Conservation (phyloP, 371 early-diverging fungal genomes). For the Massospora cicadina region DNA sequence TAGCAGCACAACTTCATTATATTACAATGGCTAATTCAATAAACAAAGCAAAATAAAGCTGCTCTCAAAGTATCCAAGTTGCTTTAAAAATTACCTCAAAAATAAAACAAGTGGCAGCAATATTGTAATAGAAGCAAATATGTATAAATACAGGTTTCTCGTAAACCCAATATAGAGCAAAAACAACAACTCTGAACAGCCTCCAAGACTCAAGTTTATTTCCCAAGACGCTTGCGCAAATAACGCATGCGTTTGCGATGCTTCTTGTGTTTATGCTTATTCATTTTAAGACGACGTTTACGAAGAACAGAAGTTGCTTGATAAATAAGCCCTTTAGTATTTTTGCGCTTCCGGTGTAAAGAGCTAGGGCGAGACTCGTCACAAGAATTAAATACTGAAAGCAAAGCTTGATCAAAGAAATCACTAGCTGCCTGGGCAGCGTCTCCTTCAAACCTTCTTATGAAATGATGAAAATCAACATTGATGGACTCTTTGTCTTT, state of each 20-base stretch:
- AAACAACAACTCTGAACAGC: too few species aligned
- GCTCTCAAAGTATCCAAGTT: too few species aligned
- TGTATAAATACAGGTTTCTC: too few species aligned
- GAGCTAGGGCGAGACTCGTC: neutral
- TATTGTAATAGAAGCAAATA: too few species aligned
- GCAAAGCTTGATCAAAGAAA: neutral
- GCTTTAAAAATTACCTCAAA: too few species aligned
- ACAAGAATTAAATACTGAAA: neutral
- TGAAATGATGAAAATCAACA: neutral
- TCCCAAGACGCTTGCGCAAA: conserved; percentile 55
- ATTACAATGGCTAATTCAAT: too few species aligned
- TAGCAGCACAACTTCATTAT: too few species aligned
- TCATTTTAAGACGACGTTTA: conserved; percentile 70
- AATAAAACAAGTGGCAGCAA: too few species aligned
- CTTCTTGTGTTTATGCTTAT: conserved; percentile 74
- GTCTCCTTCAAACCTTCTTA: conserved; percentile 1
- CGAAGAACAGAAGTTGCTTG: conserved; percentile 42
- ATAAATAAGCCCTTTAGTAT: neutral
- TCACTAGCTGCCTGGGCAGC: neutral
- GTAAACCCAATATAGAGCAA: too few species aligned
- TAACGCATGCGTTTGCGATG: conserved; percentile 62
- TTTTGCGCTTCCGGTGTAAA: neutral
- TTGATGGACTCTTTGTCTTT: neutral
- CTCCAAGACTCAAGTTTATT: conserved; percentile 25
- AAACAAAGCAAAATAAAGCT: too few species aligned